These are phyloP conservation scores for Talaromyces marneffei DNA, from an alignment of 2,329 filamentous ascomycete species.

Conservation along the genomic window DNA sequence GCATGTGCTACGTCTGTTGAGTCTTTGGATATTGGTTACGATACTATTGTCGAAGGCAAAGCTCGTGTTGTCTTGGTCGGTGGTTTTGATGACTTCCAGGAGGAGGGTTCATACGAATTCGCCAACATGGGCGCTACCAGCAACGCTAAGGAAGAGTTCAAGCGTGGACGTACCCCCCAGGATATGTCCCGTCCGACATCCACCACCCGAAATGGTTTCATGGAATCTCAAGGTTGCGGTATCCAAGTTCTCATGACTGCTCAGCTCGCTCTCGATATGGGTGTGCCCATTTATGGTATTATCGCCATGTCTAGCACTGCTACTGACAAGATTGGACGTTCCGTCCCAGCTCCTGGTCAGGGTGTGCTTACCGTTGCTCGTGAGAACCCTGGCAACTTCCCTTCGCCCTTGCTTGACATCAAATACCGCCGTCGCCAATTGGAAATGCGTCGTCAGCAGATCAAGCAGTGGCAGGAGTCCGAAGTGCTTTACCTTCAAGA, in stretches of 20 bases:
- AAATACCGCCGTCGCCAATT: slow-evolving; percentile 95
- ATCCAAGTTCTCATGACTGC: slow-evolving; percentile 98
- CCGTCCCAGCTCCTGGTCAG: slow-evolving; percentile 90
- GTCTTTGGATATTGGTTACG: slow-evolving; percentile 94
- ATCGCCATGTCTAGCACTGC: slow-evolving; percentile 90
- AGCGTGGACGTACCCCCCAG: slow-evolving; percentile 85
- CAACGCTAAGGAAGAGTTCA: slow-evolving; percentile 95
- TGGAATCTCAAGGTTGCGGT: slow-evolving; percentile 98
- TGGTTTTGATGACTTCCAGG: slow-evolving; percentile 98
- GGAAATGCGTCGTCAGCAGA: slow-evolving; percentile 85
- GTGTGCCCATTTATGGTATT: slow-evolving; percentile 94
- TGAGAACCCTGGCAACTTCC: slow-evolving; percentile 85
- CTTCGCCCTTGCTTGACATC: slow-evolving; percentile 91
- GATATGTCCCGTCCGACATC: slow-evolving; percentile 98
- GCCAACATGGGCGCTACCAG: slow-evolving; percentile 99
- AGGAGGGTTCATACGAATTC: slow-evolving; percentile 98
- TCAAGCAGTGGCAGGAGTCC: slow-evolving; percentile 93
- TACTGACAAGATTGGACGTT: slow-evolving; percentile 98
- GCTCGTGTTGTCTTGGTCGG: slow-evolving; percentile 95
- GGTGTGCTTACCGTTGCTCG: slow-evolving; percentile 94
- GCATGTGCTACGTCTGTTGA: slow-evolving; percentile 96
- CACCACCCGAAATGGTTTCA: slow-evolving; percentile 94
- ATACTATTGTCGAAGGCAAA: slow-evolving; percentile 98
- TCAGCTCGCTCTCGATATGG: slow-evolving; percentile 93
- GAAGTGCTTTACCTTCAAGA: slow-evolving; percentile 90